These are phyloP conservation scores for Aquilaria sinensis DNA, from an alignment of 345 rosid species.

Conservation along the genomic window DNA sequence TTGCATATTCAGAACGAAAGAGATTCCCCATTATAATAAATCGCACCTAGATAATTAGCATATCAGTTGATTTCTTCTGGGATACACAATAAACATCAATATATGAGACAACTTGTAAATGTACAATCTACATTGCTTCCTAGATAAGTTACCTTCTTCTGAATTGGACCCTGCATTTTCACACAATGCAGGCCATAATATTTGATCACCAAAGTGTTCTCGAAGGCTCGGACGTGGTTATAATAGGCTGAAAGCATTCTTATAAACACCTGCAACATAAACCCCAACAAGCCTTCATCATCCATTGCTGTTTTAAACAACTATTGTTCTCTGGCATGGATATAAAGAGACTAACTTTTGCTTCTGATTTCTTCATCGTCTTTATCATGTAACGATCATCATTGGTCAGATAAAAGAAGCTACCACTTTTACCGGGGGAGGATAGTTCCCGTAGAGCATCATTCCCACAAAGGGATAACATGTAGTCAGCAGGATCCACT, in stretches of 20 bases:
- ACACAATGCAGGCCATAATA: conserved; percentile 90
- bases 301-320: background rate
- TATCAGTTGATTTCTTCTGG: background rate
- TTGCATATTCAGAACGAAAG: conserved; percentile 64
- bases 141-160: conserved; percentile 54
- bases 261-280: conserved; percentile 57
- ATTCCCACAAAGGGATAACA: conserved; percentile 87
- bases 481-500: conserved; percentile 95
- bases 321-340: no score
- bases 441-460: conserved; percentile 94
- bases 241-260: conserved; percentile 95
- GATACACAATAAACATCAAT: no score
- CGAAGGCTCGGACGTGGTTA: conserved; percentile 78
- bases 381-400: conserved; percentile 96
- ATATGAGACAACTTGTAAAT: background rate
- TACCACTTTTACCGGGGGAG: conserved; percentile 98
- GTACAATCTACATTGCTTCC: no score
- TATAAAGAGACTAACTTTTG: conserved; percentile 39
- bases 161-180: conserved; percentile 69
- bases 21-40: conserved; percentile 95
- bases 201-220: conserved; percentile 70
- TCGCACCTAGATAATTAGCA: conserved; percentile 50
- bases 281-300: background rate
- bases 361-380: conserved; percentile 89
- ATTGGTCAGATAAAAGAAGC: conserved; percentile 84